phyloP scores from a whole-genome alignment of 2,329 filamentous ascomycete genomes.

The Herpotrichia juniperi region DNA sequence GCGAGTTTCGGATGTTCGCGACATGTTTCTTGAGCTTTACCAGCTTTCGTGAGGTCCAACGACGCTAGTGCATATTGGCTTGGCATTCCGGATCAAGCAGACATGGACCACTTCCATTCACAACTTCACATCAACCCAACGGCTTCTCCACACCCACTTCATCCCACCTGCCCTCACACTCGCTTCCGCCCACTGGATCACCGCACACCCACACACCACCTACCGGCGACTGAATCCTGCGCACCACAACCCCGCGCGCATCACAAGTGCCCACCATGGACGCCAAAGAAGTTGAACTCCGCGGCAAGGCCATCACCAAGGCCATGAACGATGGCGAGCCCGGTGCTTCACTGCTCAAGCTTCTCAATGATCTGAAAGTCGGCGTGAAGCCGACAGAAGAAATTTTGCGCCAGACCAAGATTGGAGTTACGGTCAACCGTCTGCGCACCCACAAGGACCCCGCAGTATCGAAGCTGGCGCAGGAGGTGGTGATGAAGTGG shows the following conservation, averaged over 20 bases:
- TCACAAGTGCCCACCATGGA: constrained; percentile 65
- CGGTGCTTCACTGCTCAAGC: constrained; percentile 70
- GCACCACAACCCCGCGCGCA: constrained; percentile 10
- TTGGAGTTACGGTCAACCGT: constrained; percentile 88
- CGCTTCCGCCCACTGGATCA: neutral
- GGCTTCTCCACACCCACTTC: neutral
- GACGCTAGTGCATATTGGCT: neutral
- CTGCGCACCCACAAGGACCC: constrained; percentile 79
- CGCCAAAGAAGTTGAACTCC: constrained; percentile 77
- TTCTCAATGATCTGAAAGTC: constrained; percentile 80
- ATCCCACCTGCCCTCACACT: neutral
- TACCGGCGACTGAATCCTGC: neutral
- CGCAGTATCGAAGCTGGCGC: constrained; percentile 73
- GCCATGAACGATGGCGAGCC: constrained; percentile 78
- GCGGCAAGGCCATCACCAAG: constrained; percentile 81
- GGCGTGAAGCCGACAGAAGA: constrained; percentile 87
- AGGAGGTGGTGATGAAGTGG: constrained; percentile 88
- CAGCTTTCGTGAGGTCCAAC: neutral
- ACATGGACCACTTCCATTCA: constrained; percentile 16
- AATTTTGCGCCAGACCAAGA: constrained; percentile 86
- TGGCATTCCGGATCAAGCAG: constrained; percentile 1
- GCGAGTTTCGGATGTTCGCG: neutral
- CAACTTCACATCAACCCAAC: constrained; percentile 5
- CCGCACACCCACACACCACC: neutral
- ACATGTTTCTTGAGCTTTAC: constrained; percentile 1